These are phyloP conservation scores for Exophiala lecanii-corni DNA, from an alignment of 2,329 filamentous ascomycete genomes.

Conservation along the genomic window DNA sequence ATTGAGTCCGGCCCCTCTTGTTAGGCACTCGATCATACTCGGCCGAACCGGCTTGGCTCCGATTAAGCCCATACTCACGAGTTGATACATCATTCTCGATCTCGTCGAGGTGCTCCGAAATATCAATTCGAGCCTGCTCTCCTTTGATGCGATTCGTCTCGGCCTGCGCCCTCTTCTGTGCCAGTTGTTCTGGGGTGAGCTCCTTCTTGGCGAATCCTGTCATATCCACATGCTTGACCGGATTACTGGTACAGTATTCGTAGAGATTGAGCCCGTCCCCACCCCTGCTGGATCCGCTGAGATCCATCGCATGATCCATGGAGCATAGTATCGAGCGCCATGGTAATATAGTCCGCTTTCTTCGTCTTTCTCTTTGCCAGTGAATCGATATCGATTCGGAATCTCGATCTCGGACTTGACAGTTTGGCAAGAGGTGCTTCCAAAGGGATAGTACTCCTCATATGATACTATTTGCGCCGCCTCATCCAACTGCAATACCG, in stretches of 20 bases:
- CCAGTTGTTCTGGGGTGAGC: neutral
- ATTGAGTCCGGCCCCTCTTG: too few species aligned
- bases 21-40: too few species aligned
- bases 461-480: constrained; percentile 28
- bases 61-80: too few species aligned
- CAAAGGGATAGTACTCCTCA: constrained; percentile 33
- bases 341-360: constrained; percentile 30
- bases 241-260: neutral
- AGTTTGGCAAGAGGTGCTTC: constrained; percentile 19
- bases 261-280: constrained; percentile 18
- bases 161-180: too few species aligned
- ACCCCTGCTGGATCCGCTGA: constrained; percentile 26
- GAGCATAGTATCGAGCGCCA: constrained; percentile 28
- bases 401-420: constrained; percentile 9
- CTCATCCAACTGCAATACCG: constrained; percentile 29
- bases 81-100: too few species aligned
- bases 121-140: too few species aligned
- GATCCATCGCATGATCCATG: constrained; percentile 28
- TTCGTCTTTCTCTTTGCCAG: constrained; percentile 25
- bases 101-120: too few species aligned
- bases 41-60: too few species aligned
- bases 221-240: neutral
- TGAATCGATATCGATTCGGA: constrained; percentile 25
- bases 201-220: neutral
- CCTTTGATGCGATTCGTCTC: too few species aligned